A percentile compares a stretch with the other conserved stretches of the same genome.
These are phyloP conservation scores for Penicillium sp. DNA, from an alignment of 2,329 filamentous ascomycete genomes.

Conservation along the genomic window DNA sequence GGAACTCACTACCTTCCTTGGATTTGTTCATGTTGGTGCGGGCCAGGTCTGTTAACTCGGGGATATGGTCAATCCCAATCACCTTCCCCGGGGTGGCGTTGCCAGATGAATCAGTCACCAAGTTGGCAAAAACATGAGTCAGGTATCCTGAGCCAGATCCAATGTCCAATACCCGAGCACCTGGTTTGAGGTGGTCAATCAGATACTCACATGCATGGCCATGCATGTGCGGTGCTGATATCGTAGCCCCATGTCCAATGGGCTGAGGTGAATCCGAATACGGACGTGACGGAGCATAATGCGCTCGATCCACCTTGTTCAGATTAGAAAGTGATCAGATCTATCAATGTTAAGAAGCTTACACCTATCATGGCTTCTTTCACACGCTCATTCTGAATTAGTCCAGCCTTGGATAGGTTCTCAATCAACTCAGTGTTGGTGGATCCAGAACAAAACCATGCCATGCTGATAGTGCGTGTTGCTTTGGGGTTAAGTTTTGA, in stretches of 20 bases:
- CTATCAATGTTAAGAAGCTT: slow-evolving; percentile 19
- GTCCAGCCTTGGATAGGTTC: slow-evolving; percentile 68
- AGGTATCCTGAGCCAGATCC: slow-evolving; percentile 79
- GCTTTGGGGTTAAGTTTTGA: background rate
- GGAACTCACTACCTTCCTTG: slow-evolving; percentile 56
- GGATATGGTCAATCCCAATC: slow-evolving; percentile 74
- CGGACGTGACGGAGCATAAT: slow-evolving; percentile 71
- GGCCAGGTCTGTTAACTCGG: slow-evolving; percentile 61
- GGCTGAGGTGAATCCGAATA: slow-evolving; percentile 72
- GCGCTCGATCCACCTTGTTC: slow-evolving; percentile 74
- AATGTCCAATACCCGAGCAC: slow-evolving; percentile 65
- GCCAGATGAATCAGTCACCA: slow-evolving; percentile 50
- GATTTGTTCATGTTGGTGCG: slow-evolving; percentile 66
- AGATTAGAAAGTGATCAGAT: slow-evolving; percentile 13
- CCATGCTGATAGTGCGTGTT: slow-evolving; percentile 59
- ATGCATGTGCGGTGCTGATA: slow-evolving; percentile 73
- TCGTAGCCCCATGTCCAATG: slow-evolving; percentile 67
- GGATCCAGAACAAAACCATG: slow-evolving; percentile 79
- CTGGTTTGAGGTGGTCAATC: slow-evolving; percentile 56
- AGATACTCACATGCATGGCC: slow-evolving; percentile 64
- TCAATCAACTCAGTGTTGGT: slow-evolving; percentile 73
- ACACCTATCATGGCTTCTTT: slow-evolving; percentile 78
- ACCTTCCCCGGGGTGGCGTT: slow-evolving; percentile 49
- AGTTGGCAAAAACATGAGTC: slow-evolving; percentile 80
- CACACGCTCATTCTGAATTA: slow-evolving; percentile 72